A percentile compares a stretch with the other conserved stretches of the same genome.
These are phyloP conservation scores for Ichthyophthirius multifiliis DNA, from an alignment of 169 alveolate genomes.

Conservation along the genomic window DNA sequence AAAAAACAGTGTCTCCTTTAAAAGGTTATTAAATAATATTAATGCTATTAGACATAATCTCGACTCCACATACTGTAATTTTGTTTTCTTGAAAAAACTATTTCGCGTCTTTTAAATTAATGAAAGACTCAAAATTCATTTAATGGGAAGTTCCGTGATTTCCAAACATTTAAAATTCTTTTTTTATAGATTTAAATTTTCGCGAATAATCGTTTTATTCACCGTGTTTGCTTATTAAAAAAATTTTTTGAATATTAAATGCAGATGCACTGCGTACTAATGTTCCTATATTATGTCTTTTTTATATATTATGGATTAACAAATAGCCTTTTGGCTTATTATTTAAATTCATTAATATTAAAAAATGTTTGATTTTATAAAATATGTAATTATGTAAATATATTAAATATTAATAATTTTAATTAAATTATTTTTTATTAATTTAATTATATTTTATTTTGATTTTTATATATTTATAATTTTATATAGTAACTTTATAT, in stretches of 20 bases:
- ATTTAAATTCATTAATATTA: no score
- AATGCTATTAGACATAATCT: slow-evolving; percentile 72
- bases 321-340: slow-evolving; percentile 39
- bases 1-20: slow-evolving; percentile 86
- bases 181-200: slow-evolving; percentile 8
- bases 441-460: no score
- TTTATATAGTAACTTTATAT: no score
- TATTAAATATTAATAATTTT: no score
- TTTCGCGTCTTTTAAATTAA: slow-evolving; percentile 42
- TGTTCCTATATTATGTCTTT: slow-evolving; percentile 37
- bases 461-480: no score
- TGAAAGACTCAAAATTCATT: slow-evolving; percentile 44
- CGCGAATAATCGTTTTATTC: neutral
- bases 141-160: slow-evolving; percentile 50
- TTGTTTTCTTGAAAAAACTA: slow-evolving; percentile 48
- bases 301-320: slow-evolving; percentile 53
- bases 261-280: slow-evolving; percentile 67
- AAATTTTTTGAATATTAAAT: slow-evolving; percentile 55
- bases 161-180: slow-evolving; percentile 51
- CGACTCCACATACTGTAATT: slow-evolving; percentile 83
- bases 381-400: no score
- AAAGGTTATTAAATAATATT: slow-evolving; percentile 81
- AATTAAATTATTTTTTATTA: no score
- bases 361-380: no score
- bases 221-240: slow-evolving; percentile 45